Base-by-base conservation (phyloP, 805 yeast genomes). In the Candida jianshihensis region DNA sequence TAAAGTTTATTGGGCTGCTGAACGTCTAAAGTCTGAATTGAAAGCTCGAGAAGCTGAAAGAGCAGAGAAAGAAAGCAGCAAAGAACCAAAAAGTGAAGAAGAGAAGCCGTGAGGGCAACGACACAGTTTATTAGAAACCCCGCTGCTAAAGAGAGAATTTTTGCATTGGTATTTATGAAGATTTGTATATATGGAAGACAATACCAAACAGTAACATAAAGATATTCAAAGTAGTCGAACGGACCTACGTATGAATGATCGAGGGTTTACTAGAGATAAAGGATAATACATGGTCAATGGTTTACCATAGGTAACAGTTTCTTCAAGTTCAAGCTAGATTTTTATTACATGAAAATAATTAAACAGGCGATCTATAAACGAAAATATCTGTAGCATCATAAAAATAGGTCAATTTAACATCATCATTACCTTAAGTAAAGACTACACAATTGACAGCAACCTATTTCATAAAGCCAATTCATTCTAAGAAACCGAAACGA, bases 1-100 rank as follows among this genome's bases (percentile, higher is more conserved):
- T 36, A 92, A 92, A 64, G 90, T 92, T 18, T 88, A 76, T 60
- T 75, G 96, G 60, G 97, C 98, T 18, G 84, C 88, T 75, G 97
- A 92, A 58, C 71, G 96, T 43, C 66, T 92, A 47, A 79, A 81
- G 57, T 75, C 77, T 53, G 97, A 92, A 58, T 51, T 87, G 33
- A 78, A 78, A 38, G 77, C 68, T 42, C 59, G 73, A 39, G 71
- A 75, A 45, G 73, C 51, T 44, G 50, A 54, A 45, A 42, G 61
- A 35, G 53, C 35, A 31, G 42, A 34, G 40, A 34, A 38, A 38
- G 39, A 41, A 21, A 42, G 30, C n/a, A 37, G 19, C 10, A 30
- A 22, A 19, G 26, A 30, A 31, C 38, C 26, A 34, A 38, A 18
- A n/a, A 19, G 17, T 19, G 31, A 29, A n/a, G 30, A 26, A 14